Conservation (phyloP, 176 grass and related monocot species). For the Leersia perrieri region DNA sequence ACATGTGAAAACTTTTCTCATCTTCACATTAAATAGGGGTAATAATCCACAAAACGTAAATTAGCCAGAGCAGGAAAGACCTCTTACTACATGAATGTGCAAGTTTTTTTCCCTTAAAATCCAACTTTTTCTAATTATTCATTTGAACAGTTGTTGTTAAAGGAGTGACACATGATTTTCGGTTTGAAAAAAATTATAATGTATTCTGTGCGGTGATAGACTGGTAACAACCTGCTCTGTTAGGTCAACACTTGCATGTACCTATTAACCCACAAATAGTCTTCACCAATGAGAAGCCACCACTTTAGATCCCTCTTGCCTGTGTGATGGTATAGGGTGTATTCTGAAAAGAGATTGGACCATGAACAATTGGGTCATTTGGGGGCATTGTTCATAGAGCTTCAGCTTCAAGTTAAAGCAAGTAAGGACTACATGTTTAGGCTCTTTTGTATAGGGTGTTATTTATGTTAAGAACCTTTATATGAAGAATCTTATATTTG, state of each 20-base stretch:
- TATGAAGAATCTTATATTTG: constrained; percentile 9
- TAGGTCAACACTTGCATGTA: neutral
- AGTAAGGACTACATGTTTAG: neutral
- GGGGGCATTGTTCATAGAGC: neutral
- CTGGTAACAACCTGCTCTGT: neutral
- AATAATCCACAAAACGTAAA: neutral
- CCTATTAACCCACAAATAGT: neutral
- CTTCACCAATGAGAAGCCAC: neutral
- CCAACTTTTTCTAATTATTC: neutral
- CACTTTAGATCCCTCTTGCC: neutral
- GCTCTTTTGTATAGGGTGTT: neutral
- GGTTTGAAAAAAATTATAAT: neutral
- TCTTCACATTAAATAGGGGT: neutral
- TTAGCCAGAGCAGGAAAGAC: neutral
- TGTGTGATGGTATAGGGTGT: neutral
- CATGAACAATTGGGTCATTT: neutral
- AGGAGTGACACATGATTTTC: neutral
- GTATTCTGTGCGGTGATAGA: neutral
- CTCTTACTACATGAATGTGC: neutral
- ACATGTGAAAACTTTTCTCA: neutral
- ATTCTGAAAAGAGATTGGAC: neutral
- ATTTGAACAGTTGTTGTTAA: neutral
- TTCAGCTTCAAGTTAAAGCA: neutral
- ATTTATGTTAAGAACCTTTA: neutral
- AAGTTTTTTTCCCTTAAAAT: neutral